Evolutionary conservation across 768 basidiomycete genomes (phyloP).

Genomic region (Peribolospora kevripleyi): DNA sequence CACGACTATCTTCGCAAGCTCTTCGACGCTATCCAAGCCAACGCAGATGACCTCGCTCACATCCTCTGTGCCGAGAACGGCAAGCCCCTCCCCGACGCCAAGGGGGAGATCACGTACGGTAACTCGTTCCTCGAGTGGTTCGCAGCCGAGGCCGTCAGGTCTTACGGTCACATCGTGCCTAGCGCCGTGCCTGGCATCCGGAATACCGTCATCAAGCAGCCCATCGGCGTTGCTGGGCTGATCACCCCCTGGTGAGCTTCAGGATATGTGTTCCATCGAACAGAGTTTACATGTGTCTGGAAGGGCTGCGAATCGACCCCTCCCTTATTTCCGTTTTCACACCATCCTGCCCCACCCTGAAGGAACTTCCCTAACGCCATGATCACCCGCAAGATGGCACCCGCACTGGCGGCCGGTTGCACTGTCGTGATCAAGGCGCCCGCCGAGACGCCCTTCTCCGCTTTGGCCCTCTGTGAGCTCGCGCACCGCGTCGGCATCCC

Average conservation of each 20-base stretch:
- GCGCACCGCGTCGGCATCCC: slow-evolving; percentile 75
- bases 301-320: too few species aligned
- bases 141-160: slow-evolving; percentile 80
- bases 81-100: slow-evolving; percentile 61
- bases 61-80: slow-evolving; percentile 65
- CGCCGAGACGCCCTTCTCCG: slow-evolving; percentile 80
- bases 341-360: slow-evolving; percentile 22
- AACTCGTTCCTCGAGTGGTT: slow-evolving; percentile 38
- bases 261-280: neutral
- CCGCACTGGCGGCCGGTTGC: slow-evolving; percentile 86
- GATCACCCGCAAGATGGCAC: slow-evolving; percentile 65
- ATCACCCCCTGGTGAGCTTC: slow-evolving; percentile 15
- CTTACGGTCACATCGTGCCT: slow-evolving; percentile 78
- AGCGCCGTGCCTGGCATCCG: slow-evolving; percentile 42
- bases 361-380: slow-evolving; percentile 48
- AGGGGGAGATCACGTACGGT: slow-evolving; percentile 66
- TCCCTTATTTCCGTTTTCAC: slow-evolving; percentile 34
- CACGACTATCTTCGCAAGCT: slow-evolving; percentile 66
- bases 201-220: slow-evolving; percentile 82
- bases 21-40: slow-evolving; percentile 47
- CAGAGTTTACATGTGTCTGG: neutral
- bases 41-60: slow-evolving; percentile 41
- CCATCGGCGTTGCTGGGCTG: slow-evolving; percentile 22
- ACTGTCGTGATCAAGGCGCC: slow-evolving; percentile 87
- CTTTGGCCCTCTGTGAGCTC: slow-evolving; percentile 77